Conservation (phyloP, 2,329 filamentous ascomycete species). For the Colletotrichum cereale region DNA sequence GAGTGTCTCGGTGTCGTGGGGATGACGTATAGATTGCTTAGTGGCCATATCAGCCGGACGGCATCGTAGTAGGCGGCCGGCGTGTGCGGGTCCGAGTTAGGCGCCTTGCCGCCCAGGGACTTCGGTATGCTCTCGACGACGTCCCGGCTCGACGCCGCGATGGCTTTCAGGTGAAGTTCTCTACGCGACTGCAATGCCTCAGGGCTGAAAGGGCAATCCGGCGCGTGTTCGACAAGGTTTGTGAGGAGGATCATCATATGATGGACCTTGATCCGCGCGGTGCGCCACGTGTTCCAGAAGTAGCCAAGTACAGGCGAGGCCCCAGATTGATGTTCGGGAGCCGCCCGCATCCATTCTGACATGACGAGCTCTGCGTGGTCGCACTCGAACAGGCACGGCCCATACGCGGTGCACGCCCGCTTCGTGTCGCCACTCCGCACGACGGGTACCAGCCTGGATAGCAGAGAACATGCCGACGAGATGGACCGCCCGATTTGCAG, state of each 20-base stretch:
- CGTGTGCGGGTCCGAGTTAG: conserved; percentile 44
- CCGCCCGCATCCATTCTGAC: conserved; percentile 45
- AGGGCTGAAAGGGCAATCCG: conserved; percentile 43
- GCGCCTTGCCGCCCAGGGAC: conserved; percentile 45
- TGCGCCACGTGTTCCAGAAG: conserved; percentile 50
- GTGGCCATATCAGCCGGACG: conserved; percentile 54
- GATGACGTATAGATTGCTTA: conserved; percentile 49
- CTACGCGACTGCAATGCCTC: conserved; percentile 47
- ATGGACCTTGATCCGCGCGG: conserved; percentile 52
- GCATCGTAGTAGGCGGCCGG: conserved; percentile 53
- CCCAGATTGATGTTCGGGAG: conserved; percentile 45
- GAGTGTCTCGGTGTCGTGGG: conserved; percentile 47
- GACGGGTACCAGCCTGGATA: conserved; percentile 30
- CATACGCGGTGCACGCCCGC: conserved; percentile 23
- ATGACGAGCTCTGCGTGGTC: conserved; percentile 48
- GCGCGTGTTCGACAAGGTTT: conserved; percentile 53
- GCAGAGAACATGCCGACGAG: conserved; percentile 19
- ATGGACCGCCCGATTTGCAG: conserved; percentile 24
- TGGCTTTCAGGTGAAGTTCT: conserved; percentile 44
- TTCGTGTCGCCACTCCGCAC: not conserved
- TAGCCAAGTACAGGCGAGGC: conserved; percentile 42
- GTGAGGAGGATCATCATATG: conserved; percentile 49
- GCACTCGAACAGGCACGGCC: conserved; percentile 41
- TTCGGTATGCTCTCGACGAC: conserved; percentile 47
- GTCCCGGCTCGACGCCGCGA: conserved; percentile 46